Evolutionary conservation across 164 flowering plant species (phyloP).

Genomic region (Akebia trifoliata): DNA sequence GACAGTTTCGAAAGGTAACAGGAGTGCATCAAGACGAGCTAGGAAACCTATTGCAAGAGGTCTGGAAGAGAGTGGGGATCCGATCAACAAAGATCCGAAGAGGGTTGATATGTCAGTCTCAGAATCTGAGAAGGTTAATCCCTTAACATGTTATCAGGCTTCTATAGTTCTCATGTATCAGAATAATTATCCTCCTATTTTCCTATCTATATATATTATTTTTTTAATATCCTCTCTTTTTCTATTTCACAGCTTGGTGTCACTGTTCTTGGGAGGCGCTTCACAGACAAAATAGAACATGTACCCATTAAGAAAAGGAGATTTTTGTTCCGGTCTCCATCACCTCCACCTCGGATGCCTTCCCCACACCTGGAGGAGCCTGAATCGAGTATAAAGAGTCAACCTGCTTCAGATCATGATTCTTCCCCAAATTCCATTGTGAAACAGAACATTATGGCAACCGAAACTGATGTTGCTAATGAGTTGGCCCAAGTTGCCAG

Average conservation of each 20-base stretch:
- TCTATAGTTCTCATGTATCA: too few relatives aligned
- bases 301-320: slow-evolving; percentile 76
- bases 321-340: slow-evolving; percentile 35
- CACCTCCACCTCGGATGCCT: slow-evolving; percentile 33
- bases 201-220: too few relatives aligned
- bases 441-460: neutral
- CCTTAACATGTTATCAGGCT: too few relatives aligned
- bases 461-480: slow-evolving; percentile 4
- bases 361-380: slow-evolving; percentile 21
- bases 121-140: slow-evolving; percentile 66
- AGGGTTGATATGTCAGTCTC: slow-evolving; percentile 39
- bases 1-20: slow-evolving; percentile 29
- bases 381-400: too few relatives aligned
- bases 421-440: slow-evolving; percentile 9
- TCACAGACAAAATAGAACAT: slow-evolving; percentile 43
- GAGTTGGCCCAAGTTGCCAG: slow-evolving; percentile 9
- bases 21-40: slow-evolving; percentile 28
- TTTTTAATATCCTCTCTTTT: neutral
- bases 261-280: slow-evolving; percentile 41
- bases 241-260: slow-evolving; percentile 50
- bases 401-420: too few relatives aligned
- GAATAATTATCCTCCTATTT: too few relatives aligned
- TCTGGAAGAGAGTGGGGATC: slow-evolving; percentile 17
- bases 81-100: slow-evolving; percentile 19
- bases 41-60: slow-evolving; percentile 20